phyloP scores from a whole-genome alignment of 352 stramenopile genomes.

The Blastocystis sp. region DNA sequence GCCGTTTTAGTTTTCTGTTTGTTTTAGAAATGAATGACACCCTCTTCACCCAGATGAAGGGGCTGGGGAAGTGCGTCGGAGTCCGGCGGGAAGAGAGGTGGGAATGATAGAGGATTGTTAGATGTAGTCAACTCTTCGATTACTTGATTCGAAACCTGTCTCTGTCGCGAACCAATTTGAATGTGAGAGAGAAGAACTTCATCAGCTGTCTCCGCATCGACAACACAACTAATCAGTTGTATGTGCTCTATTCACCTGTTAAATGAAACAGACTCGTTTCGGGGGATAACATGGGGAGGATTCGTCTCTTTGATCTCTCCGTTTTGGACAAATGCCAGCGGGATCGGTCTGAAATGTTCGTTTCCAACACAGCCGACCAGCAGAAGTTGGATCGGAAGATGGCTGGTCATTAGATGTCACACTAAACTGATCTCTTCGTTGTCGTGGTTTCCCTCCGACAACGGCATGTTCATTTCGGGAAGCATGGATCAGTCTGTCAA shows the following conservation, averaged over 20 bases:
- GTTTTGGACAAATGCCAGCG: background rate
- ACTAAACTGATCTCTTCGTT: slow-evolving; percentile 22
- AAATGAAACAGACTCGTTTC: slow-evolving; percentile 13
- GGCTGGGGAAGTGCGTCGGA: background rate
- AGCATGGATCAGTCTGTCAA: slow-evolving; percentile 21
- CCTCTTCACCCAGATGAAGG: too few relatives aligned
- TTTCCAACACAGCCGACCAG: background rate
- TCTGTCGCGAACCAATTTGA: background rate
- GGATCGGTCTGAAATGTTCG: background rate
- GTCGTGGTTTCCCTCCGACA: slow-evolving; percentile 34
- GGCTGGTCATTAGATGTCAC: background rate
- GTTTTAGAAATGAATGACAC: too few relatives aligned
- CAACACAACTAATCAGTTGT: slow-evolving; percentile 16
- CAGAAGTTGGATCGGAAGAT: background rate
- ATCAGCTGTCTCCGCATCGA: slow-evolving; percentile 31
- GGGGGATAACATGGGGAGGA: slow-evolving; percentile 26
- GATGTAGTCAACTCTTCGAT: background rate
- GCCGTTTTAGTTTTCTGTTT: too few relatives aligned
- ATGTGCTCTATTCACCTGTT: background rate
- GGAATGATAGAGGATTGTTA: background rate
- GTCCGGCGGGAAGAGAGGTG: background rate
- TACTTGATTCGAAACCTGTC: background rate
- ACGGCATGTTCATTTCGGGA: slow-evolving; percentile 1
- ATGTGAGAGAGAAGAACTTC: slow-evolving; percentile 10
- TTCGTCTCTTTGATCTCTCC: slow-evolving; percentile 40